These are phyloP conservation scores for Nicotiana sylvestris DNA, from an alignment of 257 asterid species.

Conservation along the genomic window DNA sequence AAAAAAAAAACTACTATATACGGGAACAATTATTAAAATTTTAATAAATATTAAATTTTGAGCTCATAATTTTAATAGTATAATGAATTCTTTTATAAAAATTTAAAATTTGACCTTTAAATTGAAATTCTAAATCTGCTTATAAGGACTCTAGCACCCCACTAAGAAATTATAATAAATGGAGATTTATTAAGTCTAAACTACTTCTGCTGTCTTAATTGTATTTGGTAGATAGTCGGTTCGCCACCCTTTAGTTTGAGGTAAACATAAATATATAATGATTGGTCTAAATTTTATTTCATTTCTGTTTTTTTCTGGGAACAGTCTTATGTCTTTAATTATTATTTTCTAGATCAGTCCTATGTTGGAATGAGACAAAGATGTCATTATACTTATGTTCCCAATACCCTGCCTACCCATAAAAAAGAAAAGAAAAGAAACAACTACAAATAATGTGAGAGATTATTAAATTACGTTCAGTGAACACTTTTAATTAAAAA, in stretches of 20 bases:
- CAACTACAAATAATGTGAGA: background rate
- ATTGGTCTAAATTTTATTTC: background rate
- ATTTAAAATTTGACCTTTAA: too few relatives aligned
- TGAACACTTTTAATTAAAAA: too few relatives aligned
- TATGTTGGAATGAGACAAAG: slow-evolving; percentile 4
- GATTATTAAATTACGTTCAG: background rate
- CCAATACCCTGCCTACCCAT: background rate
- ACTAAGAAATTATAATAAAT: background rate
- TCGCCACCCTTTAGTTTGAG: background rate
- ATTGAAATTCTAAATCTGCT: background rate
- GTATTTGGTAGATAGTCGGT: background rate
- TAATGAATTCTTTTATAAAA: too few relatives aligned
- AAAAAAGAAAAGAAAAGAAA: background rate
- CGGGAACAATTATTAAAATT: too few relatives aligned
- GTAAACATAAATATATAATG: background rate
- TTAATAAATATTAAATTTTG: too few relatives aligned
- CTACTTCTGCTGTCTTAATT: background rate
- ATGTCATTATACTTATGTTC: background rate
- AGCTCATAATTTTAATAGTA: too few relatives aligned
- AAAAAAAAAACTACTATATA: too few relatives aligned
- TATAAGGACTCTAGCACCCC: background rate
- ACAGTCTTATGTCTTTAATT: background rate
- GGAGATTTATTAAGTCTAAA: background rate
- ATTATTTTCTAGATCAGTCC: background rate
- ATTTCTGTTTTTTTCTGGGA: background rate